Evolutionary conservation across 257 asterid genomes (phyloP), one percentile per base, ranked within the genome.

Genomic region (Avicennia marina): DNA sequence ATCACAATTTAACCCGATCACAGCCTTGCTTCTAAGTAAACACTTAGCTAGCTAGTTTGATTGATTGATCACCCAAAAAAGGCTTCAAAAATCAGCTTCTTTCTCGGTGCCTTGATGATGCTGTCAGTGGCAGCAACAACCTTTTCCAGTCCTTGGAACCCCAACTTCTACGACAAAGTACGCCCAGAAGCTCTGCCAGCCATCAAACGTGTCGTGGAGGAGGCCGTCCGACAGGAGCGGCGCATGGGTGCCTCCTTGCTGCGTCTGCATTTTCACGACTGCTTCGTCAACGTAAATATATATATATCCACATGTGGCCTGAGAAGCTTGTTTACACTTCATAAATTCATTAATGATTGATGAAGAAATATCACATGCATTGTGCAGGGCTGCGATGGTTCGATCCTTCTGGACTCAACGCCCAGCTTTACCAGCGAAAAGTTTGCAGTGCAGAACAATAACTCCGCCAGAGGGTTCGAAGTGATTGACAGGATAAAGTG

Each of bases 311-410:
- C 3, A 33, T 17, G 10, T 12, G 4, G 2, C 15, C 1, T 11
- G 1, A 33, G 11, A 1, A 17, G 9, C 9, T 54, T 34, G 2
- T 1, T 32, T 44, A 7, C 8, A 33, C 6, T 22, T 20, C 13
- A 20, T 4, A 24, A 22, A 17, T 4, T 50, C 19, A 11, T 12
- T 24, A 7, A 50, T 26, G 11, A 11, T 4, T 52, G 34, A 16
- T 16, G 11, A 8, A 4, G 1, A 19, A 33, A 34, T 39, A 6
- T 39, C 46, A 7, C 11, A 11, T n/a, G 52, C 44, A n/a, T 44
- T 17, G 6, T 68, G 48, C 22, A 81, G 89, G 89, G 85, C 15
- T 81, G 89, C 31, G 89, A 81, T 32, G 85, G 60, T 27, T 81
- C 89, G 0, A 38, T 72, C 58, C 78, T 81, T 2, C 59, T 81